Evolutionary conservation across 225 moss, liverwort and hornwort species (phyloP).

Genomic region (Marchantia paleacea): DNA sequence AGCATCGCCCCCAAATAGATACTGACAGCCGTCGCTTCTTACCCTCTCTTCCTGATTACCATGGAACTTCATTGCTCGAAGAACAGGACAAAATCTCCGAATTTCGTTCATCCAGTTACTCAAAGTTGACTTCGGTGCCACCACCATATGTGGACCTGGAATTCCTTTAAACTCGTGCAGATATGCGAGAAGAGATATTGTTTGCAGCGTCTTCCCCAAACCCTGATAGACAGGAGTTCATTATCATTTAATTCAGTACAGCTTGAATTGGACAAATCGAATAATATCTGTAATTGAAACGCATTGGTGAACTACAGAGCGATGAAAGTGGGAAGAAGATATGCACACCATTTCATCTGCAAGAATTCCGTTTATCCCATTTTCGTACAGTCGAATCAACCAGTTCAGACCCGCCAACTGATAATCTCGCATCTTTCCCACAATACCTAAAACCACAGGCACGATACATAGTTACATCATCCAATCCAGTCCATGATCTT

Average conservation of each 20-base stretch:
- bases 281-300: neutral
- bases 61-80: constrained; percentile 92
- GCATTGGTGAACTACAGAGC: neutral
- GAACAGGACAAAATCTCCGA: constrained; percentile 78
- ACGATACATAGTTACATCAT: neutral
- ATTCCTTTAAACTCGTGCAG: constrained; percentile 88
- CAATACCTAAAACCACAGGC: constrained; percentile 48
- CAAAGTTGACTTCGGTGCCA: constrained; percentile 97
- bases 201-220: constrained; percentile 93
- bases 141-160: constrained; percentile 97
- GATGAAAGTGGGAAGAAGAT: neutral
- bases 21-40: neutral
- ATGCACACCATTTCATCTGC: constrained; percentile 88
- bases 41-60: constrained; percentile 95
- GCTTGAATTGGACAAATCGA: neutral
- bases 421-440: constrained; percentile 98
- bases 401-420: constrained; percentile 99
- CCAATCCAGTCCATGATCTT: neutral
- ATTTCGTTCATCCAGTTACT: constrained; percentile 99
- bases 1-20: no score
- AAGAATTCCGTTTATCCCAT: constrained; percentile 96
- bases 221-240: constrained; percentile 35
- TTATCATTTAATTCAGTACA: neutral
- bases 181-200: constrained; percentile 90
- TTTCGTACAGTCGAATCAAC: constrained; percentile 97